These are phyloP conservation scores for Yamadazyma dendronema DNA, from an alignment of 1,139 yeast genomes.

Conservation along the genomic window DNA sequence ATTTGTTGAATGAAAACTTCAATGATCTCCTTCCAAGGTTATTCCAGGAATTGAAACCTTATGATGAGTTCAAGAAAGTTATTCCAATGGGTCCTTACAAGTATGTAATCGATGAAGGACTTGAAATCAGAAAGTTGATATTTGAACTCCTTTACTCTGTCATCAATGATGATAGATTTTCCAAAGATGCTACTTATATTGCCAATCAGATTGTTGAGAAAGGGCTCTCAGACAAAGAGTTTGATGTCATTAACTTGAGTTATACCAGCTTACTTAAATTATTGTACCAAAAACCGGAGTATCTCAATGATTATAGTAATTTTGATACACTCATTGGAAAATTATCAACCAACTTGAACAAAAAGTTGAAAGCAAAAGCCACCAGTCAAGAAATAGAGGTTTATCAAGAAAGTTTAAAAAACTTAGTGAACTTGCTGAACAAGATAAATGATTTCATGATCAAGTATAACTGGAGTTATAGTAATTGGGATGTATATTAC, in stretches of 20 bases:
- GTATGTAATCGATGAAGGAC: constrained; percentile 76
- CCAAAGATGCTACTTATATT: constrained; percentile 23
- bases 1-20: constrained; percentile 50
- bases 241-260: constrained; percentile 39
- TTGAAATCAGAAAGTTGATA: constrained; percentile 69
- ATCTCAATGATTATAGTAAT: constrained; percentile 18
- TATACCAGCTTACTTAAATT: constrained; percentile 33
- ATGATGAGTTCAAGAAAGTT: constrained; percentile 56
- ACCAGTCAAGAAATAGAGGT: constrained; percentile 43
- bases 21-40: constrained; percentile 49
- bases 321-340: constrained; percentile 22
- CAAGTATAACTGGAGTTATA: constrained; percentile 15
- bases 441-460: constrained; percentile 17
- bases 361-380: constrained; percentile 41
- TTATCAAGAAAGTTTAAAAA: constrained; percentile 30
- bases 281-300: constrained; percentile 21
- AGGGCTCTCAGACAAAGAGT: constrained; percentile 39
- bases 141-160: constrained; percentile 70
- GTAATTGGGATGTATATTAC: constrained; percentile 18
- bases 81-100: constrained; percentile 89
- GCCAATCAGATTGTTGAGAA: constrained; percentile 27
- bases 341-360: constrained; percentile 28
- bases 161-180: constrained; percentile 23
- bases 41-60: constrained; percentile 55
- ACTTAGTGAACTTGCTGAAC: constrained; percentile 26